A percentile compares a stretch with the other conserved stretches of the same genome.
Conservation (phyloP, 805 yeast species). For the Torulaspora quercuum region DNA sequence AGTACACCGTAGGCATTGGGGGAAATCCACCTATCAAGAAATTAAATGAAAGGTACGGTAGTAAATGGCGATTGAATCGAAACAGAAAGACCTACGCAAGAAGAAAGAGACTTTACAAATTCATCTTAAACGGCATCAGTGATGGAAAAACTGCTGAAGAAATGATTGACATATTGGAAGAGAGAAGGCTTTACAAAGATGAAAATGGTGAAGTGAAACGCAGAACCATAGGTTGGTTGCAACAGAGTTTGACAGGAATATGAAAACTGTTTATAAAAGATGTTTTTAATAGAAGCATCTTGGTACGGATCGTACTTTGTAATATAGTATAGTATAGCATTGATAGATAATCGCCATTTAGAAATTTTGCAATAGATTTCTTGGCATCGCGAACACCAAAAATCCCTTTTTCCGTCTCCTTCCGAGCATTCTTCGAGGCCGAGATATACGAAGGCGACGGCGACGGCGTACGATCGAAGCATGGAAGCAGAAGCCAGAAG, state of each 20-base stretch:
- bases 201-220: slow-evolving; percentile 36
- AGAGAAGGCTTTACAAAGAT: slow-evolving; percentile 32
- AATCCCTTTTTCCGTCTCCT: no score
- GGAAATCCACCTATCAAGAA: slow-evolving; percentile 42
- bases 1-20: slow-evolving; percentile 41
- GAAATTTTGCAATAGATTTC: neutral
- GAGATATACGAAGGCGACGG: neutral
- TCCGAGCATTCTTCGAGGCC: no score
- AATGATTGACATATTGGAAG: slow-evolving; percentile 33
- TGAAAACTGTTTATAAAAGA: slow-evolving; percentile 10
- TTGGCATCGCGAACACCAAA: neutral
- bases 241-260: slow-evolving; percentile 36
- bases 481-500: no score
- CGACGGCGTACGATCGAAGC: no score
- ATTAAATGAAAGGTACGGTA: slow-evolving; percentile 42
- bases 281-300: neutral
- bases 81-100: slow-evolving; percentile 38
- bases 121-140: slow-evolving; percentile 35
- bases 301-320: no score
- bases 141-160: slow-evolving; percentile 36
- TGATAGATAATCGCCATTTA: neutral
- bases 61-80: slow-evolving; percentile 41
- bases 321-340: neutral
- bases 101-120: slow-evolving; percentile 37
- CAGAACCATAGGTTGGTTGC: slow-evolving; percentile 39